Evolutionary conservation across 495 filamentous ascomycete species (phyloP), one percentile per base, ranked within the genome.

Genomic region (Trichoderma virens): DNA sequence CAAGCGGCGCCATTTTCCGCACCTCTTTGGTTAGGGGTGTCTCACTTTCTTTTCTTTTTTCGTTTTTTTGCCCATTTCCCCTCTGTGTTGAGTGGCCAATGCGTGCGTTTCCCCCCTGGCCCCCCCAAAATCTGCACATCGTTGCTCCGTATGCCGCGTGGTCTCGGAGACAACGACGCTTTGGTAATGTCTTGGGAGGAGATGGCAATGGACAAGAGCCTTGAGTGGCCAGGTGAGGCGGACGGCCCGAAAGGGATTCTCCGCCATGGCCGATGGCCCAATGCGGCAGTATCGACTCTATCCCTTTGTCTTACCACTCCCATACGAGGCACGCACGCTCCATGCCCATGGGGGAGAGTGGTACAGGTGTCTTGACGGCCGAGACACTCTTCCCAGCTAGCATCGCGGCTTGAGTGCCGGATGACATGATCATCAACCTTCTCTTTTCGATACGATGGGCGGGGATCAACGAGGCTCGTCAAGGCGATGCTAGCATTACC

Each of bases 381-480:
- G n/a, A n/a, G n/a, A n/a, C n/a, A n/a, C n/a, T n/a, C n/a, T n/a
- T n/a, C n/a, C 32, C 11, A 35, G 32, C 32, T 11, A 35, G 32
- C 32, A 35, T 35, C 11, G 32, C 32, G 32, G 32, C 32, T 35
- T 35, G 5, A 35, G 32, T 35, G 32, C 32, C 51, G 51, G 25
- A 56, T 18, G 51, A 18, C 23, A 56, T 56, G 51, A 56, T 56
- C 51, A 30, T 28, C 51, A 56, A 56, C 51, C 51, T 56, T 56
- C 51, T 56, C 8, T 56, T 56, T 56, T 30, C 51, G 25, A 56
- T 27, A 30, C 16, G 51, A 56, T 30, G 20, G 51, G 51, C 23
- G 51, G 25, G 27, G 51, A 56, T 56, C 51, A 7, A 27, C 27
- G 32, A 27, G 9, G 25, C n/a, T 56, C 16, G 23, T 56, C 23